Evolutionary conservation across 106 monocot species (phyloP).

Genomic region (Agapanthus africanus): DNA sequence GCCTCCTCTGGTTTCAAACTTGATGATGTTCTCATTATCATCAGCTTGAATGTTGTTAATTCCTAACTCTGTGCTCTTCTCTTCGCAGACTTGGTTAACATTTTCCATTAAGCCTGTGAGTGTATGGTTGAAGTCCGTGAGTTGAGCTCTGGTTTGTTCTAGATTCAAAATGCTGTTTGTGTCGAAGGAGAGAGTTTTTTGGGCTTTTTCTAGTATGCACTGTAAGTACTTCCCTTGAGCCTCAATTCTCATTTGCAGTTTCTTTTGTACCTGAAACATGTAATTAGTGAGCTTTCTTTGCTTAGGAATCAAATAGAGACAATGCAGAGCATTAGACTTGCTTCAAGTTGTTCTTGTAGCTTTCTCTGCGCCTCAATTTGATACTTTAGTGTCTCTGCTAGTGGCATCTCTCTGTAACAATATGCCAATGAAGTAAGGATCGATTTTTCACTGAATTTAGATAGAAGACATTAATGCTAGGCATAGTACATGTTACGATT

Average conservation of each 20-base stretch:
- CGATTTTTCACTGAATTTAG: not conserved
- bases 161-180: conserved; percentile 18
- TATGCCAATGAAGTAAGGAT: not conserved
- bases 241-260: conserved; percentile 77
- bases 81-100: conserved; percentile 20
- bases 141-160: conserved; percentile 21
- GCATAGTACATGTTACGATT: not conserved
- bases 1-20: conserved; percentile 17
- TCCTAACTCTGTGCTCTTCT: conserved; percentile 8
- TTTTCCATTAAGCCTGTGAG: conserved; percentile 48
- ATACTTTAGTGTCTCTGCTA: conserved; percentile 40
- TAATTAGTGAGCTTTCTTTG: not conserved
- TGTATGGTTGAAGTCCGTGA: conserved; percentile 39
- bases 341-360: conserved; percentile 65
- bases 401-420: conserved; percentile 40
- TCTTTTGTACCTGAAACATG: conserved; percentile 65
- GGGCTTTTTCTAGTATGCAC: conserved; percentile 68
- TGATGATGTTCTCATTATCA: conserved; percentile 15
- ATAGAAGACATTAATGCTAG: not conserved
- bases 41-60: conserved; percentile 8
- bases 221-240: conserved; percentile 85
- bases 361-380: conserved; percentile 63
- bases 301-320: not conserved
- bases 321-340: not conserved
- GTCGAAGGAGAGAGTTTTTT: conserved; percentile 39